Base-by-base conservation (phyloP, 106 monocot species). In the Allium cepa region DNA sequence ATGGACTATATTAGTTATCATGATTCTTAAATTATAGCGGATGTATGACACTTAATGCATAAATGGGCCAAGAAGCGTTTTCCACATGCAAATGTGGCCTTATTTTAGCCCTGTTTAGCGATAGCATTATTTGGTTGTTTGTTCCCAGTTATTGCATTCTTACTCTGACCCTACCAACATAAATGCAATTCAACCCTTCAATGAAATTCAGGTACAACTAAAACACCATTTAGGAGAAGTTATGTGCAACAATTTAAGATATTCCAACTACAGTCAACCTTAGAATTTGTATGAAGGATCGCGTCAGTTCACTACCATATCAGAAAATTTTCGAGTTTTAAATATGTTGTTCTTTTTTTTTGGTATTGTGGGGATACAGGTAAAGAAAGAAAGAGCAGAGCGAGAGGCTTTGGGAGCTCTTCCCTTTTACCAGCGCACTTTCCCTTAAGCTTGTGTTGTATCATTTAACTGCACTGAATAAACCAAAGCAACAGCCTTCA, bases 361-460 rank as follows among this genome's bases (percentile, higher is more conserved):
- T 2, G 10, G 15, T 36, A 36, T 36, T 55, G 53, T 22, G 46
- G 58, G 26, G 8, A 56, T 72, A 47, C 74, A 85, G 84, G 84
- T 85, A 47, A 81, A 85, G 50, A 85, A 69, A 58, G 84, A 85
- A 59, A 70, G 62, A 18, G 81, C 80, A 4, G 84, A 85, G 10
- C 60, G 84, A 18, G 84, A 81, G 77, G 80, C 77, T 28, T 53
- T 85, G 62, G 84, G 84, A 63, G 84, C 84, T 60, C 75, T 81
- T 47, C 84, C 84, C 47, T 68, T 85, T 55, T 81, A 81, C 62
- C 69, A 85, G 71, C 73, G 84, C 9, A 81, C 74, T 45, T 26
- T 85, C 63, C 84, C 84, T 11, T 85, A 52, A 81, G 26, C 11
- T 45, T 9, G 61, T 62, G 26, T 36, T 2, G 61, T 7, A 47